These are phyloP conservation scores for Penicillium riverlandense DNA, from an alignment of 495 filamentous ascomycete genomes.

Conservation along the genomic window DNA sequence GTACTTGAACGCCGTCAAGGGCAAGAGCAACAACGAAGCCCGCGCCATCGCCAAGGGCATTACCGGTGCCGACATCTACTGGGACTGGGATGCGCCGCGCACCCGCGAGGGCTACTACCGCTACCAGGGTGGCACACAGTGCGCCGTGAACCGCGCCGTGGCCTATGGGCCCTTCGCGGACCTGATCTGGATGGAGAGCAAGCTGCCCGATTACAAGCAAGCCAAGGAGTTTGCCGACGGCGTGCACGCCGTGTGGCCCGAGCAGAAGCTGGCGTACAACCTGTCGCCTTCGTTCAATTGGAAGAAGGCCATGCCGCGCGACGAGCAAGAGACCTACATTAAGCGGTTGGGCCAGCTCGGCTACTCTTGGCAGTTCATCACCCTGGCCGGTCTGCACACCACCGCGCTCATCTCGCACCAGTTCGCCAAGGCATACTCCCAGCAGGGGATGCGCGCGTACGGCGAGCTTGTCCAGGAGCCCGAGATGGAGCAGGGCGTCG, in stretches of 20 bases:
- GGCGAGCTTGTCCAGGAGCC: slow-evolving; percentile 96
- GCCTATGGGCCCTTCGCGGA: slow-evolving; percentile 94
- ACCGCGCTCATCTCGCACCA: slow-evolving; percentile 84
- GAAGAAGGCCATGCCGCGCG: slow-evolving; percentile 91
- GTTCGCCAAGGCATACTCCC: slow-evolving; percentile 75
- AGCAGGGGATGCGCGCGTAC: slow-evolving; percentile 90
- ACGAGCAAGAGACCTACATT: slow-evolving; percentile 97
- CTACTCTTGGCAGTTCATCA: slow-evolving; percentile 99
- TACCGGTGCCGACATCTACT: slow-evolving; percentile 76
- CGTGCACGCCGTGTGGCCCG: slow-evolving; percentile 89
- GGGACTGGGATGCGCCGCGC: slow-evolving; percentile 86
- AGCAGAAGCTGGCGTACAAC: slow-evolving; percentile 98
- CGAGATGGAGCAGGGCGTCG: slow-evolving; percentile 82
- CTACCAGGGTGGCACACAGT: slow-evolving; percentile 83
- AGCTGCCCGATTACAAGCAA: slow-evolving; percentile 86
- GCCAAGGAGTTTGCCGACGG: slow-evolving; percentile 92
- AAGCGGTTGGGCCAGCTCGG: slow-evolving; percentile 76
- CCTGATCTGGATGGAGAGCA: slow-evolving; percentile 99
- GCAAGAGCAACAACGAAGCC: slow-evolving; percentile 81
- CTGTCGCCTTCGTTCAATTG: slow-evolving; percentile 99
- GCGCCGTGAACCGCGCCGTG: slow-evolving; percentile 82
- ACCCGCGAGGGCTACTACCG: slow-evolving; percentile 94
- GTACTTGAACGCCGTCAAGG: slow-evolving; percentile 60
- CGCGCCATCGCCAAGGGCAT: slow-evolving; percentile 76
- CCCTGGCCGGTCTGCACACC: slow-evolving; percentile 92